Evolutionary conservation across 805 yeast species (phyloP), one percentile per base, ranked within the genome.

Genomic region (Candida orba): DNA sequence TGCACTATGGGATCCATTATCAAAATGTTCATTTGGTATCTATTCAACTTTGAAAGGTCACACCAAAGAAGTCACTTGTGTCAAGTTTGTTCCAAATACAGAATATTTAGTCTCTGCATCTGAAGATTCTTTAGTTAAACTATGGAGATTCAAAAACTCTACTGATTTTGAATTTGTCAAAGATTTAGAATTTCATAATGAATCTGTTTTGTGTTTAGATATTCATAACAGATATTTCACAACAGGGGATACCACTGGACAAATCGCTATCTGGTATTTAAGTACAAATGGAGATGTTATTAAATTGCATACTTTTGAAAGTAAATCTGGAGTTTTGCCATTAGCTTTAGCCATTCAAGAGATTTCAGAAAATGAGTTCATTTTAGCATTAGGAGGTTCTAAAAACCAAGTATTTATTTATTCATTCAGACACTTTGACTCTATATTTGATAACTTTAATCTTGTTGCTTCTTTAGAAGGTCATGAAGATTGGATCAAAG

Each of bases 401-500:
- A 72, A 71, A 42, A 60, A 64, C 25, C 58, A 64, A 29, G 56
- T 90, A 6, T 78, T 71, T 46, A 69, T 86, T 5, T 78, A 76
- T 52, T 61, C 81, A 0, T 73, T 79, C 47, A 54, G 50, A 10
- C 39, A 60, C 1, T 40, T 22, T 0, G 44, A 18, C 9, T 29
- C 39, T 8, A n/a, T 50, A 1, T 39, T 44, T 4, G 40, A 47
- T 12, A 44, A 51, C 12, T 64, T 72, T 35, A 41, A 53, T 8
- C 67, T 65, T 42, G 67, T 71, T 27, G 84, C 89, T 1, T 66
- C 66, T 8, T 63, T 93, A 30, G 73, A 79, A 24, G 99, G 99
- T 5, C 99, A 93, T 60, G 99, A 93, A 63, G 96, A 90, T 63
- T 93, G 99, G 99, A 76, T 93, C 40, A 84, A 84, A 58, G 72